These are phyloP conservation scores for Quercus wislizeni DNA, from an alignment of 306 rosid genomes.

Conservation along the genomic window DNA sequence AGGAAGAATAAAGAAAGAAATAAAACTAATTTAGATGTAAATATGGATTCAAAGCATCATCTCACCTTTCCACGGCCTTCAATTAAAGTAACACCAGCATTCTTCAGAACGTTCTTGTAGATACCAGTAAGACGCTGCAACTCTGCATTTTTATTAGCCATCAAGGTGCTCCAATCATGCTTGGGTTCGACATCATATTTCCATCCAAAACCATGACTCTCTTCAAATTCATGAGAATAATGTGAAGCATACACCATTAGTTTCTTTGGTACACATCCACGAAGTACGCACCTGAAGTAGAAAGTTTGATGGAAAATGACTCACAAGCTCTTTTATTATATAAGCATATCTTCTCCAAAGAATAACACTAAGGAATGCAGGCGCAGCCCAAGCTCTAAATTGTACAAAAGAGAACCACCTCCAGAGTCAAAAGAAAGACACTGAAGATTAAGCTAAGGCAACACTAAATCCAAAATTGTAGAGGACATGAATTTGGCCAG, in stretches of 20 bases:
- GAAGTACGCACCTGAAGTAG: slow-evolving; percentile 75
- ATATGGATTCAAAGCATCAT: slow-evolving; percentile 6
- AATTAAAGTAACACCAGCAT: slow-evolving; percentile 62
- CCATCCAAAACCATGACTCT: slow-evolving; percentile 95
- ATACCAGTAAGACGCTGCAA: slow-evolving; percentile 90
- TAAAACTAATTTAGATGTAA: neutral
- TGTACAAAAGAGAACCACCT: neutral
- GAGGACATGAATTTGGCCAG: neutral
- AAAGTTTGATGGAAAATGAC: neutral
- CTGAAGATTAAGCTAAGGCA: neutral
- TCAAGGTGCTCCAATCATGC: slow-evolving; percentile 91
- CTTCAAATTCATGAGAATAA: slow-evolving; percentile 90
- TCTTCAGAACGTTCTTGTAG: slow-evolving; percentile 69
- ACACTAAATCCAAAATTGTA: neutral
- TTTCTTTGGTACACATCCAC: slow-evolving; percentile 98
- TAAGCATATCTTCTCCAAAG: neutral
- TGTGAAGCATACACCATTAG: slow-evolving; percentile 77
- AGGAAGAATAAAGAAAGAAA: neutral
- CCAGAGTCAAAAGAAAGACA: neutral
- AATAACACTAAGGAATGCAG: neutral
- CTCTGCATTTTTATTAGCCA: slow-evolving; percentile 96
- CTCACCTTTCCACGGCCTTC: slow-evolving; percentile 97
- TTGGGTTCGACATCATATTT: slow-evolving; percentile 75
- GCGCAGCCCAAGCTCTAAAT: neutral
- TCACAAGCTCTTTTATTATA: neutral